Conservation (phyloP, 495 filamentous ascomycete genomes). For the Hypoxylon trugodes region DNA sequence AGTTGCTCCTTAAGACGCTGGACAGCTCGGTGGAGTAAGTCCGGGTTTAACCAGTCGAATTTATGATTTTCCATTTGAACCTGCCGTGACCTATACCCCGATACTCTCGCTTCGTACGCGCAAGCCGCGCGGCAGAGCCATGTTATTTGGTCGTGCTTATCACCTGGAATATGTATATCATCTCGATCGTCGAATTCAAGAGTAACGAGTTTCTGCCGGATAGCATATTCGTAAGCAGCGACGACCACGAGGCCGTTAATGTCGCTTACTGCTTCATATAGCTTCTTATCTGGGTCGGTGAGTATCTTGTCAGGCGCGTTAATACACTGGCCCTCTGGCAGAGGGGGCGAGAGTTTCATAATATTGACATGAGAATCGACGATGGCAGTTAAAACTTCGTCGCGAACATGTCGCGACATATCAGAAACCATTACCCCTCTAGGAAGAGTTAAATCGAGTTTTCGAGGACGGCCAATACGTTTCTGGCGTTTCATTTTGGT, state of each 20-base stretch:
- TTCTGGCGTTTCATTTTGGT: background rate
- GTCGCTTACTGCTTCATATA: constrained; percentile 1
- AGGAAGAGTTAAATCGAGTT: background rate
- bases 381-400: background rate
- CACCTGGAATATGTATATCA: background rate
- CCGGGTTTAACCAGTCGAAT: background rate
- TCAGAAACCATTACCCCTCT: background rate
- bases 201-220: background rate
- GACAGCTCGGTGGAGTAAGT: background rate
- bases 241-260: background rate
- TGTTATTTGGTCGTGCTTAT: background rate
- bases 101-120: background rate
- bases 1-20: background rate
- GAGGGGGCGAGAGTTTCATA: background rate
- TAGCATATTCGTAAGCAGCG: background rate
- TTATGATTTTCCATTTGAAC: background rate
- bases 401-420: constrained; percentile 1
- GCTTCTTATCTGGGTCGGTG: background rate
- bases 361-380: background rate
- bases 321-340: background rate
- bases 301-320: background rate
- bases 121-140: background rate
- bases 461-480: background rate
- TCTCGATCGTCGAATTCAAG: background rate
- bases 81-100: background rate